Base-by-base conservation (phyloP, 768 basidiomycete species). In the Amyloporia xantha region DNA sequence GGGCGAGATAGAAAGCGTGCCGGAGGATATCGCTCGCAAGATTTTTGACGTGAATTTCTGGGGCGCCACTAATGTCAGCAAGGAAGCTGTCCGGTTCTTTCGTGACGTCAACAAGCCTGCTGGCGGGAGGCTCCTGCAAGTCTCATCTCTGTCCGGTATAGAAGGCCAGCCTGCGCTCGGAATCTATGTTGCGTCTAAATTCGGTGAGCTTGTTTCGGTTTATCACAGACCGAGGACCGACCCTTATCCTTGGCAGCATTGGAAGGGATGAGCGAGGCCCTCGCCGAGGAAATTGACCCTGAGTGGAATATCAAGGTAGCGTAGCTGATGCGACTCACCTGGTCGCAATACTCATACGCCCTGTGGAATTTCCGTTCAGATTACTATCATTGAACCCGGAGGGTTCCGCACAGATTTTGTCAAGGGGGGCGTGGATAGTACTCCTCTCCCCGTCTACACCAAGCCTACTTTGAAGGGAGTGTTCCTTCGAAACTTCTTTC, bases 261-360 rank as follows among this genome's bases (percentile, higher is more conserved):
- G 52, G 69, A 72, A 42, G 71, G 66, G n/a, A 52, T 71, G 28
- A 67, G 64, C 1, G 66, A 73, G 49, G 56, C 71, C 0, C 52
- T 75, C 20, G 59, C 57, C 5, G 54, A 58, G 39, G 75, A 76
- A 49, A 50, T 75, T 4, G 71, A 74, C 40, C 72, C 75, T 11
- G 59, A 28, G 21, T 76, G 74, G 74, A 71, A 75, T 44, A 73
- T 76, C 56, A 73, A 69, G 58, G 74, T 71, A 24, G 62, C 36
- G n/a, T n/a, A n/a, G 35, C 36, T 35, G 12, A 39, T 41, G 5
- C 2, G 7, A n/a, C 20, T 27, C 11, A 21, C 1, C 2, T n/a
- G n/a, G n/a, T n/a, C n/a, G n/a, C n/a, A n/a, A n/a, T n/a, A n/a
- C n/a, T n/a, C n/a, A n/a, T n/a, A n/a, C n/a, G n/a, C n/a, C 5